Conservation (phyloP, 306 rosid species). For the Crataegus laevigata region DNA sequence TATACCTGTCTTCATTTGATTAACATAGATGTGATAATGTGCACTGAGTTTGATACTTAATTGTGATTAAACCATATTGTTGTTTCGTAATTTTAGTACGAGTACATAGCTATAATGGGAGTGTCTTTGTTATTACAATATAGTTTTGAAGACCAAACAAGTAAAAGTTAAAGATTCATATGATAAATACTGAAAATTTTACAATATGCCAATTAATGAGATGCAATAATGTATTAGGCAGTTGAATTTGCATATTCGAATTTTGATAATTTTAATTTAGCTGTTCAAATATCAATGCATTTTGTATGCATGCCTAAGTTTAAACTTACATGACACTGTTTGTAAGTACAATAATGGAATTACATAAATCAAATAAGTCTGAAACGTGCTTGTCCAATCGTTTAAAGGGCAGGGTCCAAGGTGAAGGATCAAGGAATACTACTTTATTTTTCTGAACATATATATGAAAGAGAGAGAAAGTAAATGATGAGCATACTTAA, state of each 20-base stretch:
- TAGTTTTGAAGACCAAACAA: too few species aligned
- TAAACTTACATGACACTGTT: not conserved
- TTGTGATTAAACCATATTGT: too few species aligned
- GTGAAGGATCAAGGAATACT: not conserved
- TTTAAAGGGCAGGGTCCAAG: slow-evolving; percentile 25
- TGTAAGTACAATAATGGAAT: slow-evolving; percentile 10
- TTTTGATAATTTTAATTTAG: too few species aligned
- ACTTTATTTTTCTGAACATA: slow-evolving; percentile 13
- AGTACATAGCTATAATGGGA: too few species aligned
- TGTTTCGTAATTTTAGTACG: too few species aligned
- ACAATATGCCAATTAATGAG: too few species aligned
- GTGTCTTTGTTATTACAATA: too few species aligned
- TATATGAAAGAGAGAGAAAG: not conserved
- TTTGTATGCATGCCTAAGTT: not conserved
- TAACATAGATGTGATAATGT: not conserved
- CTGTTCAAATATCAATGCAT: too few species aligned
- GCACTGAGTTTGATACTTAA: not conserved
- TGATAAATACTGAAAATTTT: too few species aligned
- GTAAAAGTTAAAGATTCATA: too few species aligned
- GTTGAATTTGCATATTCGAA: too few species aligned
- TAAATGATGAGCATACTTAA: slow-evolving; percentile 11
- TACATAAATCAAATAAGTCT: slow-evolving; percentile 20
- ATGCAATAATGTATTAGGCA: too few species aligned
- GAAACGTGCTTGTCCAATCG: slow-evolving; percentile 35
- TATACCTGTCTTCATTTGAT: not conserved